Conservation (phyloP, 2,329 filamentous ascomycete genomes). For the Colletotrichum karsti region DNA sequence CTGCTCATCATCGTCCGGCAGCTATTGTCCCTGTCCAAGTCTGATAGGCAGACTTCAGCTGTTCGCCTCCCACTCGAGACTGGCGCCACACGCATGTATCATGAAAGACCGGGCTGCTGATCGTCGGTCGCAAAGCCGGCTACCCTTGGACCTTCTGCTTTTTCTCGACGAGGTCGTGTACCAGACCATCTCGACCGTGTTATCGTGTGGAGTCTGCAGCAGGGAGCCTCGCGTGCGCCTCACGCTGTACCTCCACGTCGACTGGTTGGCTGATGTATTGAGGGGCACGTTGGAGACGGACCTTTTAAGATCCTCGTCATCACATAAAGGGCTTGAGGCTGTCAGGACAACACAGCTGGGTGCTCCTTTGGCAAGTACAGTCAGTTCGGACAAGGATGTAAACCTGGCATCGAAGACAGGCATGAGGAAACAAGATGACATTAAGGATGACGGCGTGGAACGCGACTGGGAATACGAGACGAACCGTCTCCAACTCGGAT, state of each 20-base stretch:
- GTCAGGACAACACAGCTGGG: too few relatives aligned
- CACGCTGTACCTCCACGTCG: neutral
- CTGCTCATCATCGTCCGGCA: neutral
- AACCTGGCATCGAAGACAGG: too few relatives aligned
- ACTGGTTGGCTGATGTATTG: constrained; percentile 4
- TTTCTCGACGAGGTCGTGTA: constrained; percentile 1
- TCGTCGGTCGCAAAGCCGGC: neutral
- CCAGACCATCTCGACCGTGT: neutral
- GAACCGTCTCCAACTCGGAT: neutral
- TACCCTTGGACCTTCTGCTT: neutral
- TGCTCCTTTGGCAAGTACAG: too few relatives aligned
- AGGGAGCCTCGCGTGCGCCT: neutral
- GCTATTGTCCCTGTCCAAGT: neutral
- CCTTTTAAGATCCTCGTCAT: neutral
- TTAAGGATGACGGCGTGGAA: neutral
- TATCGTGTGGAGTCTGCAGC: neutral
- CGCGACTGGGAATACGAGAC: neutral
- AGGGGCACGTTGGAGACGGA: neutral
- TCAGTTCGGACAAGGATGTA: too few relatives aligned
- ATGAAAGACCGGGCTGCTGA: neutral
- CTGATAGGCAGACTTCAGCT: constrained; percentile 6
- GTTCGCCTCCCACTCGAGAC: neutral
- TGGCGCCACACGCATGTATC: neutral
- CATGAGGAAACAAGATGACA: too few relatives aligned
- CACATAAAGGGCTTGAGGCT: too few relatives aligned